phyloP scores from a whole-genome alignment of 306 rosid species.

The Hylodesmum podocarpum region DNA sequence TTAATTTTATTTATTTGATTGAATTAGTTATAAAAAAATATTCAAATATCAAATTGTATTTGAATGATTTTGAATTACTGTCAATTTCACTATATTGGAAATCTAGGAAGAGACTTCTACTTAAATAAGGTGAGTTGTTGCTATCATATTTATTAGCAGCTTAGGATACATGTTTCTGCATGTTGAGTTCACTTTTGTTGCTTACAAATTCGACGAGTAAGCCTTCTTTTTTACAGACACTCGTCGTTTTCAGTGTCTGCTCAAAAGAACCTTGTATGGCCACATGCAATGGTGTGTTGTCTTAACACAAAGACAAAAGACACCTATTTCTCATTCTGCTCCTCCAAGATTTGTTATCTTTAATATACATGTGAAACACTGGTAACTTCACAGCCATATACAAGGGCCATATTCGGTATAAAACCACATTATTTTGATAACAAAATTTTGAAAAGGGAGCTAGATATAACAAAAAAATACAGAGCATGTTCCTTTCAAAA shows the following conservation, averaged over 20 bases:
- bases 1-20: no score
- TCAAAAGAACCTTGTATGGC: neutral
- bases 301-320: neutral
- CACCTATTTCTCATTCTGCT: neutral
- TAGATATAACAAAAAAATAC: no score
- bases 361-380: no score
- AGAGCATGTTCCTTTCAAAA: no score
- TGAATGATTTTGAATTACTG: no score
- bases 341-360: neutral
- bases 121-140: neutral
- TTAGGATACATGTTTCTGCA: slow-evolving; percentile 17
- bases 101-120: neutral
- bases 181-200: slow-evolving; percentile 4
- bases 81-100: neutral
- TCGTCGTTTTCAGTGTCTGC: neutral
- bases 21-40: no score
- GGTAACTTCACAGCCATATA: neutral
- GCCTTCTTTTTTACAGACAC: neutral
- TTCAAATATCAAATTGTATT: no score
- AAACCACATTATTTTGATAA: neutral
- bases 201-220: neutral
- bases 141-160: neutral
- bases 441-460: no score
- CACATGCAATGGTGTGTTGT: neutral
- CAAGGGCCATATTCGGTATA: neutral